These are phyloP conservation scores for Debaryomycetaceae sp. DNA, from an alignment of 1,139 yeast genomes.

Conservation along the genomic window DNA sequence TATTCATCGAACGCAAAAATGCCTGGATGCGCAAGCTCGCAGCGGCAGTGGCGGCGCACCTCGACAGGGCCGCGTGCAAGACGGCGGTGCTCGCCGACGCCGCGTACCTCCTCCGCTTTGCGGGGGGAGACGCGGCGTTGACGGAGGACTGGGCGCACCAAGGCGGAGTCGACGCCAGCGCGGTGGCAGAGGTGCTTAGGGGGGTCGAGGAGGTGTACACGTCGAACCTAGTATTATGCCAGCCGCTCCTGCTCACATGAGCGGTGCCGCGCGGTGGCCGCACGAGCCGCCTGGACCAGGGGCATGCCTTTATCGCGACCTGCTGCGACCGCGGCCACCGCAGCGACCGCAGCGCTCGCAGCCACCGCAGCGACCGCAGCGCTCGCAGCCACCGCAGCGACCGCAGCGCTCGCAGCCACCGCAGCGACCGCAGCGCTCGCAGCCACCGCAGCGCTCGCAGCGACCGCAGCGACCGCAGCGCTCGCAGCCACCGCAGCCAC, in stretches of 20 bases:
- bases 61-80: background rate
- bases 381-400: no score
- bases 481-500: no score
- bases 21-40: conserved; percentile 20
- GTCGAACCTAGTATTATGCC: conserved; percentile 26
- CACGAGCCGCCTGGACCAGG: no score
- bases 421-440: no score
- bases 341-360: no score
- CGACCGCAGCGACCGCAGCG: no score
- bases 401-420: no score
- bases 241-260: conserved; percentile 34
- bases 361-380: no score
- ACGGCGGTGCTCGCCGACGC: conserved; percentile 18
- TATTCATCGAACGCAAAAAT: conserved; percentile 23
- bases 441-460: no score
- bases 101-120: conserved; percentile 22
- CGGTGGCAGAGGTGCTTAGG: conserved; percentile 14
- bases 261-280: no score
- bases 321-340: no score
- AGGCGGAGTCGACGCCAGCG: conserved; percentile 8
- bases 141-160: conserved; percentile 3
- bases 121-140: conserved; percentile 7
- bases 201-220: conserved; percentile 28
- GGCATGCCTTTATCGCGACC: no score
- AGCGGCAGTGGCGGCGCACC: conserved; percentile 2